phyloP scores from a whole-genome alignment of 1,284 basidiomycete genomes.

The Boletus albobrunnescens region DNA sequence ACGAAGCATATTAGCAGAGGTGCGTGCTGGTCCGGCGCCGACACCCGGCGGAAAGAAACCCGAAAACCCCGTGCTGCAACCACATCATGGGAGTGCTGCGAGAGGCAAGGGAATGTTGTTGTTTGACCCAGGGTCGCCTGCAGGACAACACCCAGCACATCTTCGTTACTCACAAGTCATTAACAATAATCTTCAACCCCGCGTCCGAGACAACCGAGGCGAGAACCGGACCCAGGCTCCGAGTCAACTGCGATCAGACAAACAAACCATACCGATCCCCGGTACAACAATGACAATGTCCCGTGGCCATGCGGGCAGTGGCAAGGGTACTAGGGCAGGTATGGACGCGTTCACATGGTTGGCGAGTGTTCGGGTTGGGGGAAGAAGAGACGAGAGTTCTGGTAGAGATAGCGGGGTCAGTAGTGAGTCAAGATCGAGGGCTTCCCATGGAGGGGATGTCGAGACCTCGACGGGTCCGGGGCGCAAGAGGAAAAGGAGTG shows the following conservation, averaged over 20 bases:
- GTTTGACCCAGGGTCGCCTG: conserved; percentile 19
- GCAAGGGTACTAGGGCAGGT: conserved; percentile 53
- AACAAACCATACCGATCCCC: conserved; percentile 23
- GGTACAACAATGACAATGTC: conserved; percentile 36
- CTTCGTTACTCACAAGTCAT: conserved; percentile 19
- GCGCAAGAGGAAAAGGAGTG: conserved; percentile 38
- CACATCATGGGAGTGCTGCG: conserved; percentile 35
- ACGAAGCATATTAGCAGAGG: conserved; percentile 64
- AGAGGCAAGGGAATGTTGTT: conserved; percentile 32
- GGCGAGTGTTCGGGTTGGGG: conserved; percentile 61
- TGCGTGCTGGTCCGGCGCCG: conserved; percentile 51
- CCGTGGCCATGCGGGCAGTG: conserved; percentile 59
- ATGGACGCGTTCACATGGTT: conserved; percentile 71
- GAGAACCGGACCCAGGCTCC: conserved; percentile 11
- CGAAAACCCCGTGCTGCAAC: conserved; percentile 35
- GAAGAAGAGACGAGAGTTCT: conserved; percentile 46
- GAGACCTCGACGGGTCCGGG: conserved; percentile 14
- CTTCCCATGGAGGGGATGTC: conserved; percentile 23
- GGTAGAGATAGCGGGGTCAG: conserved; percentile 48
- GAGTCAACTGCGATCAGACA: conserved; percentile 16
- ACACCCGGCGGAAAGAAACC: conserved; percentile 22
- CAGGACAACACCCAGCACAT: conserved; percentile 16
- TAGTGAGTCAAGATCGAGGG: conserved; percentile 36
- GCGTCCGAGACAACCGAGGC: conserved; percentile 19
- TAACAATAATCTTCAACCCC: conserved; percentile 11